phyloP scores from a whole-genome alignment of 2,329 filamentous ascomycete species.

The Chalaropsis thielavioides region DNA sequence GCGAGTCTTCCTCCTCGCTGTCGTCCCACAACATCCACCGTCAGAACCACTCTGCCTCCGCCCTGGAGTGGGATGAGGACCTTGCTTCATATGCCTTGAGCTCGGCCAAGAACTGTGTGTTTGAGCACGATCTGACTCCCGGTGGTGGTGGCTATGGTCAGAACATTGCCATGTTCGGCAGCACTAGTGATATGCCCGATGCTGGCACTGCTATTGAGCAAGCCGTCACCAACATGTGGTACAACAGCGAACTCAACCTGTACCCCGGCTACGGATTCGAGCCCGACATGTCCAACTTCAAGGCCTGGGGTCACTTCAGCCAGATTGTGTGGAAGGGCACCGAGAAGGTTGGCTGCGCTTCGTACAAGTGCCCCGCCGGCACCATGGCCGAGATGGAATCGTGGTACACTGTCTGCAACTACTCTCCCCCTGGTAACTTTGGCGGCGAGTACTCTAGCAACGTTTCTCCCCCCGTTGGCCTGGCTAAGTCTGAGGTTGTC shows the following conservation, averaged over 20 bases:
- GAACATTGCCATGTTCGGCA: slow-evolving; percentile 63
- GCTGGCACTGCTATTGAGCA: slow-evolving; percentile 40
- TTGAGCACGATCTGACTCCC: slow-evolving; percentile 55
- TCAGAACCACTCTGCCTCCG: slow-evolving; percentile 57
- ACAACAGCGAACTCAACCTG: slow-evolving; percentile 58
- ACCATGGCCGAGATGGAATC: slow-evolving; percentile 35
- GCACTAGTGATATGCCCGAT: slow-evolving; percentile 26
- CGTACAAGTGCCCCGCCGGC: slow-evolving; percentile 49
- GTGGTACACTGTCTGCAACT: slow-evolving; percentile 85
- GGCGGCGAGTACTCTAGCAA: slow-evolving; percentile 37
- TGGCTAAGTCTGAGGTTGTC: slow-evolving; percentile 20
- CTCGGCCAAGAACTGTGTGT: slow-evolving; percentile 53
- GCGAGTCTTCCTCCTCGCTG: slow-evolving; percentile 26
- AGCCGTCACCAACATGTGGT: slow-evolving; percentile 73
- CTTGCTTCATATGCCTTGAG: slow-evolving; percentile 49
- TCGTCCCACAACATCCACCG: slow-evolving; percentile 82
- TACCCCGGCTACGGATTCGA: slow-evolving; percentile 46
- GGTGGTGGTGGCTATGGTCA: slow-evolving; percentile 64
- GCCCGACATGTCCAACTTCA: slow-evolving; percentile 48
- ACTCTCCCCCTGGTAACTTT: slow-evolving; percentile 54
- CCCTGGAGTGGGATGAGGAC: slow-evolving; percentile 49
- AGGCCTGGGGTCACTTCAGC: slow-evolving; percentile 44
- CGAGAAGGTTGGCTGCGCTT: slow-evolving; percentile 40
- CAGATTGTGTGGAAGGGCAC: slow-evolving; percentile 31
- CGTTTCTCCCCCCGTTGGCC: slow-evolving; percentile 29